phyloP scores from a whole-genome alignment of 768 basidiomycete species.

The Tulasnella sp. region DNA sequence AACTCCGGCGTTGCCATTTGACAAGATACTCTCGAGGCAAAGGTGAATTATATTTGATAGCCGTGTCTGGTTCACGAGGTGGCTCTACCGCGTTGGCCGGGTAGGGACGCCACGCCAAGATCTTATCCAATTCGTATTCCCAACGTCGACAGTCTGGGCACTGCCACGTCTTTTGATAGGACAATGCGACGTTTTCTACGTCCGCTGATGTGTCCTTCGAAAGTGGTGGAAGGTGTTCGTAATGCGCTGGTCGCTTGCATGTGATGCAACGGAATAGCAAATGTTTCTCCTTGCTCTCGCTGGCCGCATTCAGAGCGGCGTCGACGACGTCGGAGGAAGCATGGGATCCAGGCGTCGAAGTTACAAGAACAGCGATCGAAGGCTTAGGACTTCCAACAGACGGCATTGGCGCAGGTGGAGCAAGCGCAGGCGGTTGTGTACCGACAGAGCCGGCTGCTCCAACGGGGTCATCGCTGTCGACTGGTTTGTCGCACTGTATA shows the following conservation, averaged over 20 bases:
- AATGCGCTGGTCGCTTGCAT: constrained; percentile 78
- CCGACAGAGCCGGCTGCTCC: background rate
- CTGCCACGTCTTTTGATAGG: constrained; percentile 57
- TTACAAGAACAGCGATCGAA: background rate
- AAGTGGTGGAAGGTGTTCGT: constrained; percentile 54
- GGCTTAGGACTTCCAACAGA: background rate
- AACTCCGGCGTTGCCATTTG: constrained; percentile 77
- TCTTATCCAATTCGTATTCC: constrained; percentile 61
- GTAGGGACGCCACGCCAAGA: constrained; percentile 85
- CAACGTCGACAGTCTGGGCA: constrained; percentile 74
- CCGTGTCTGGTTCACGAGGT: constrained; percentile 29
- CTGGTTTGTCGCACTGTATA: constrained; percentile 43
- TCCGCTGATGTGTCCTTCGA: constrained; percentile 28
- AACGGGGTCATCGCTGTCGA: constrained; percentile 31
- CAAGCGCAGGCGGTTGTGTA: background rate
- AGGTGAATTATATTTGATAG: constrained; percentile 42
- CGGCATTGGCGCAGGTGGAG: background rate
- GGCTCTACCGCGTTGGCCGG: constrained; percentile 55
- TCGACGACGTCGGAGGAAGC: constrained; percentile 18
- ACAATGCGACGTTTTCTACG: constrained; percentile 39
- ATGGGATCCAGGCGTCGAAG: background rate
- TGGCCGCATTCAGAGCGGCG: background rate
- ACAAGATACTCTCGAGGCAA: constrained; percentile 89
- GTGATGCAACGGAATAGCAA: constrained; percentile 73
- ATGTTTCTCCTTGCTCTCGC: background rate